Evolutionary conservation across 352 stramenopile genomes (phyloP).

Genomic region (Peronospora belbahrii): DNA sequence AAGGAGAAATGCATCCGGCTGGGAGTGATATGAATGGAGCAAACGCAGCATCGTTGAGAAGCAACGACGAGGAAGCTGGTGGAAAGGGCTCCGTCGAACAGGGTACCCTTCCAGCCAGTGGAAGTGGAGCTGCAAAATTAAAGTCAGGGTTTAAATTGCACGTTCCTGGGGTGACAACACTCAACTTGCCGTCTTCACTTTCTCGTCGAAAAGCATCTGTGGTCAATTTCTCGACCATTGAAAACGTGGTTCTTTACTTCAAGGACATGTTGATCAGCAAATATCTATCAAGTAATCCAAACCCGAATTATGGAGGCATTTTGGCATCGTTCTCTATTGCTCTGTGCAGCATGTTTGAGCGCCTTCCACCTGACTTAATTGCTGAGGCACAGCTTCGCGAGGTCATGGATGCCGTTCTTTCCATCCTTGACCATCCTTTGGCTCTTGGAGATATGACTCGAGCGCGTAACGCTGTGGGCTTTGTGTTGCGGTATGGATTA

Average conservation of each 20-base stretch:
- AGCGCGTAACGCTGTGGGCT: constrained; percentile 73
- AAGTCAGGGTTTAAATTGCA: constrained; percentile 76
- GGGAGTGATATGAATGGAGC: constrained; percentile 8
- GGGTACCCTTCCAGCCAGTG: constrained; percentile 15
- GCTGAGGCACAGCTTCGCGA: constrained; percentile 52
- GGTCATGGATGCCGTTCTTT: constrained; percentile 56
- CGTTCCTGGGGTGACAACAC: constrained; percentile 48
- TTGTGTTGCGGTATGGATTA: constrained; percentile 62
- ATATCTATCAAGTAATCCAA: constrained; percentile 45
- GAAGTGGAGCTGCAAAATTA: constrained; percentile 23
- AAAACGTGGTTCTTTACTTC: constrained; percentile 66
- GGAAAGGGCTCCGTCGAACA: constrained; percentile 20
- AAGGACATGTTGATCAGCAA: constrained; percentile 65
- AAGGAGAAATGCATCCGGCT: constrained; percentile 34
- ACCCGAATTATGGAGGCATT: constrained; percentile 55
- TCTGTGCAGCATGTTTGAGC: constrained; percentile 71
- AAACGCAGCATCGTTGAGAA: constrained; percentile 6
- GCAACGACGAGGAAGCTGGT: constrained; percentile 28
- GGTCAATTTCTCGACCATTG: constrained; percentile 66
- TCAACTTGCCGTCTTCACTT: constrained; percentile 38
- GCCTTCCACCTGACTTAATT: constrained; percentile 52
- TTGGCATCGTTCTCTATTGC: constrained; percentile 65
- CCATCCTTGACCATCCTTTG: constrained; percentile 68
- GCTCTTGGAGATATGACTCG: constrained; percentile 61
- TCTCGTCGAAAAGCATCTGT: constrained; percentile 51